These are phyloP conservation scores for Xerophyta viscosa DNA, from an alignment of 106 monocot genomes.

Conservation along the genomic window DNA sequence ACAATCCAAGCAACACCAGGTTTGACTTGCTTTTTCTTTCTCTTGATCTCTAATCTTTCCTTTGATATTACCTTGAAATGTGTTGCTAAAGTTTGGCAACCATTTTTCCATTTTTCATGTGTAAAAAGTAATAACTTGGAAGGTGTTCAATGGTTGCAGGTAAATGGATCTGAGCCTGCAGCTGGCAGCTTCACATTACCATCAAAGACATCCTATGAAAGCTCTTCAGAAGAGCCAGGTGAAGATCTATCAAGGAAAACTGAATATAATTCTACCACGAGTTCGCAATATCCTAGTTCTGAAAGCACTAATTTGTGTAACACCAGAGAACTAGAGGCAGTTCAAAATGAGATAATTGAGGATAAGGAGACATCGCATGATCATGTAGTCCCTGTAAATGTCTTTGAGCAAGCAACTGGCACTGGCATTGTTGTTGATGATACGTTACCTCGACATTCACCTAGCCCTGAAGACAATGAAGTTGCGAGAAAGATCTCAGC, in stretches of 20 bases:
- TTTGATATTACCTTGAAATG: not conserved
- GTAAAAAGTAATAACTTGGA: not conserved
- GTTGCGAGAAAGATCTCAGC: not conserved
- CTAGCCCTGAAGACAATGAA: constrained; percentile 7
- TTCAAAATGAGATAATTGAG: constrained; percentile 6
- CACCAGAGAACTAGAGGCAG: constrained; percentile 2
- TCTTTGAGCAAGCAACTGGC: not conserved
- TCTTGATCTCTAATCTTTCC: not conserved
- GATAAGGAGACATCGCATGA: constrained; percentile 6
- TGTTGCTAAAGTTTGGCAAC: not conserved
- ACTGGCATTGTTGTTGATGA: not conserved
- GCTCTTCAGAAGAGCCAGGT: not conserved
- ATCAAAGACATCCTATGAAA: constrained; percentile 1
- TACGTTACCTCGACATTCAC: not conserved
- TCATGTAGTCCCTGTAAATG: not conserved
- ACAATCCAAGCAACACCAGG: constrained; percentile 33
- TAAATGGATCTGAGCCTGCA: constrained; percentile 8
- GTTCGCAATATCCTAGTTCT: constrained; percentile 1
- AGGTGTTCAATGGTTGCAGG: constrained; percentile 17
- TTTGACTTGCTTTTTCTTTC: not conserved
- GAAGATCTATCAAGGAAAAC: constrained; percentile 3
- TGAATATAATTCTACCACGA: constrained; percentile 1
- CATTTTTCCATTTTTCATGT: too few relatives aligned
- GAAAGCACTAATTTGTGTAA: constrained; percentile 8
- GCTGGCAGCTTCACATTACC: not conserved